Evolutionary conservation across 192 early-diverging fungal genomes (phyloP), one percentile per base, ranked within the genome.

Genomic region (Coemansia sp.): DNA sequence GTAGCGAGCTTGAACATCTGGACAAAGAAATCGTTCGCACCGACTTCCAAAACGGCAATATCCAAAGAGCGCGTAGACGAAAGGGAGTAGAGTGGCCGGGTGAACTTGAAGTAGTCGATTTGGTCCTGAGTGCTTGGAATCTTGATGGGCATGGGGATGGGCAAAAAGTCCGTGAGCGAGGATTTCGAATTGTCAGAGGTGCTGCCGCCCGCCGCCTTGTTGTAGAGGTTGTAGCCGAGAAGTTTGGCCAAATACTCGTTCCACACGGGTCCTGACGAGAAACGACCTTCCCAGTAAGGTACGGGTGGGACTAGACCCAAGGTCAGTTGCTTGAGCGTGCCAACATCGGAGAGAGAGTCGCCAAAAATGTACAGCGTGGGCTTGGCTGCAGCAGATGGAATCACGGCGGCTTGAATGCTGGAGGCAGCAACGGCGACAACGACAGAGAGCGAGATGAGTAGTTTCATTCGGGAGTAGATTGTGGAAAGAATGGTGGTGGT

Each of bases 241-340:
- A 80, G 73, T 55, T 80, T 74, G 49, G 69, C 69, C 27, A 69
- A 38, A 33, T 80, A 80, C 70, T 80, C 78, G 61, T 74, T 75
- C 78, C 78, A 80, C 12, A 75, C 73, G 7, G 72, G 73, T 3
- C 78, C 73, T 0, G 65, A 69, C 0, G 69, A 71, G 47, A 75
- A 74, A 5, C 73, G 78, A 36, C 78, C 78, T n/a, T 80, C 10
- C 78, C 78, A 80, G 62, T 80, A 75, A 0, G 73, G 71, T n/a
- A 27, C 22, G 2, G 71, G 71, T 24, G 76, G 75, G 13, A 78
- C 12, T 38, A 79, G 46, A 7, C 72, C 72, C 39, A 66, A 50
- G 3, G 72, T 79, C 31, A 74, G 47, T 13, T 74, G 52, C n/a
- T 44, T 65, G 41, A 78, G 66, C 49, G 69, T 71, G 9, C 78